Evolutionary conservation across 352 stramenopile genomes (phyloP), one percentile per base, ranked within the genome.

Genomic region (Halophytophthora batemanensis): DNA sequence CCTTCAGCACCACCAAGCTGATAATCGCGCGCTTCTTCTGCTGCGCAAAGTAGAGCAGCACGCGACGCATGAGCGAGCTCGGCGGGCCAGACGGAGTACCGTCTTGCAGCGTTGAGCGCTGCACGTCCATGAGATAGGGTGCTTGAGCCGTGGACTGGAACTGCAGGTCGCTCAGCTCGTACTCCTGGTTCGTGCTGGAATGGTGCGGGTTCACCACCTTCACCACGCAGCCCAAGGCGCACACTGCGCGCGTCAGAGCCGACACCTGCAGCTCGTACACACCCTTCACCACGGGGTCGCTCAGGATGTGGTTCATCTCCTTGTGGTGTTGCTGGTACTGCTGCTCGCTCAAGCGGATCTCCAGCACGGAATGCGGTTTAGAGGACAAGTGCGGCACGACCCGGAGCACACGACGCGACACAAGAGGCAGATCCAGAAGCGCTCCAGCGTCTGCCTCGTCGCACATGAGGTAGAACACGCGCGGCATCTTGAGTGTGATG

Each of bases 251-350:
- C 29, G 95, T 93, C 37, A 96, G 67, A 7, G 94, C 64, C n/a
- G 95, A 89, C 7, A 96, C 89, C 25, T 95, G 74, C 11, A 96
- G 77, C 64, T 99, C 96, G 64, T 98, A 99, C 17, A 98, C 86
- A 15, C 84, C 86, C 8, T 83, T 72, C 11, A 98, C 72, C 3
- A 74, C 59, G 11, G 88, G 71, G 48, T 96, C 75, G 34, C 81
- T 66, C 15, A 97, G 73, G 34, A 98, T 84, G 23, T 85, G 72
- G 12, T 66, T 67, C 43, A 96, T 75, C 54, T 93, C 76, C 44
- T 85, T 89, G 40, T 83, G 71, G 51, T 86, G 79, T 8, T 76
- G 53, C 45, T 90, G 78, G 49, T 84, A 91, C 50, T 89, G 80
- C 29, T 71, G 56, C 35, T 92, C 81, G 21, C 78, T 88, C 6